Conservation (phyloP, 2,329 filamentous ascomycete genomes). For the Claviceps purpurea region DNA sequence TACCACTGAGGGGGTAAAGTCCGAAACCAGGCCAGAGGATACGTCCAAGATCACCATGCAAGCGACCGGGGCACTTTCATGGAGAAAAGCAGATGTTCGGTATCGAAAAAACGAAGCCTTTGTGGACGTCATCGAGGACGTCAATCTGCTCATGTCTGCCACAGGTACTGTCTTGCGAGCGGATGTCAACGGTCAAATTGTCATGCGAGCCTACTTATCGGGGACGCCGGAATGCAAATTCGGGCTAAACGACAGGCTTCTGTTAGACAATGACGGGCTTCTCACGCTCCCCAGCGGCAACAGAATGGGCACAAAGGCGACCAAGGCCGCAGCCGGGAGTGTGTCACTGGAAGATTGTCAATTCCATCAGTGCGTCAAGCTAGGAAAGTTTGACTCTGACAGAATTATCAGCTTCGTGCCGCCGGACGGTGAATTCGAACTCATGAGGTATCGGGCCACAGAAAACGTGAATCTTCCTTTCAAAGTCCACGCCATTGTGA, state of each 20-base stretch:
- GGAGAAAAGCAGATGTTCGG: conserved; percentile 94
- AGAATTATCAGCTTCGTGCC: conserved; percentile 95
- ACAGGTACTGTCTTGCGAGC: conserved; percentile 88
- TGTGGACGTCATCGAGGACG: conserved; percentile 97
- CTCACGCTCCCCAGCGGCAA: conserved; percentile 60
- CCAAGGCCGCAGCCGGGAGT: conserved; percentile 86
- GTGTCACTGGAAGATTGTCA: conserved; percentile 97
- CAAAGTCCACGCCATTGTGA: conserved; percentile 97
- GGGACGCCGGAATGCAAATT: conserved; percentile 99
- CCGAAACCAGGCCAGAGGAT: conserved; percentile 72
- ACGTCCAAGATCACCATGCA: conserved; percentile 99
- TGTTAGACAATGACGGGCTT: conserved; percentile 67
- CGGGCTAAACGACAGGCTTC: conserved; percentile 84
- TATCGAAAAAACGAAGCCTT: conserved; percentile 99
- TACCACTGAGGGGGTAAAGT: conserved; percentile 96
- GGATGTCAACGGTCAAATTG: conserved; percentile 92
- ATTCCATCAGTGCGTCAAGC: conserved; percentile 96
- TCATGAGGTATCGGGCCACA: conserved; percentile 96
- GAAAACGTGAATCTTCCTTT: conserved; percentile 98
- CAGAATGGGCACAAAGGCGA: conserved; percentile 70
- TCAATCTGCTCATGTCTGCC: conserved; percentile 98
- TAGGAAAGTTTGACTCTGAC: conserved; percentile 93
- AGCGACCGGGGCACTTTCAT: conserved; percentile 90
- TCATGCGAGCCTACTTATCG: conserved; percentile 95
- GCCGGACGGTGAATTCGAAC: conserved; percentile 93